Conservation (phyloP, 805 yeast genomes). For the Spathaspora hagerdaliae region DNA sequence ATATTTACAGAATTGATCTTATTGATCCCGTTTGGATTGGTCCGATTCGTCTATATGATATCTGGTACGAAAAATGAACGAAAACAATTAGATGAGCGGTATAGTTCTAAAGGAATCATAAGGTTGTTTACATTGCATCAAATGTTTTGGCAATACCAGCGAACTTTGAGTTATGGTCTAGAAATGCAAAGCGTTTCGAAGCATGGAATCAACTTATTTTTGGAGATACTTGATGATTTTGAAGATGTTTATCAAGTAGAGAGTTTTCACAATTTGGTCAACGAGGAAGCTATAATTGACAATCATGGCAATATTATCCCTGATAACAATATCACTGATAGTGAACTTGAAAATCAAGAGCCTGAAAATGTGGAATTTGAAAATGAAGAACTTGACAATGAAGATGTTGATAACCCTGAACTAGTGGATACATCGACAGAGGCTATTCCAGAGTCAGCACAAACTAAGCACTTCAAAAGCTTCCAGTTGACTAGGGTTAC, state of each 20-base stretch:
- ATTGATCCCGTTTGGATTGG: conserved; percentile 2
- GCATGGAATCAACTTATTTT: background rate
- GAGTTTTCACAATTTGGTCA: background rate
- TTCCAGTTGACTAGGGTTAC: background rate
- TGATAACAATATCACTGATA: too few relatives aligned
- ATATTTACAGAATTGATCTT: background rate
- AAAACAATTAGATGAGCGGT: conserved; percentile 3
- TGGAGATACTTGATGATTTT: background rate
- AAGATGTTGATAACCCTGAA: background rate
- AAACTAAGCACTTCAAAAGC: background rate
- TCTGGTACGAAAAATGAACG: conserved; percentile 1
- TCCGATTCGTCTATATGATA: conserved; percentile 3
- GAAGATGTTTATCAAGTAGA: background rate
- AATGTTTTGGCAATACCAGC: conserved; percentile 2
- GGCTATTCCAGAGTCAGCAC: background rate
- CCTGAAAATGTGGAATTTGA: too few relatives aligned
- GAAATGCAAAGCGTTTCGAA: background rate
- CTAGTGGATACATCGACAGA: background rate
- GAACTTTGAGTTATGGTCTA: background rate
- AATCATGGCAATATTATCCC: background rate
- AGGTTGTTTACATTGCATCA: conserved; percentile 3
- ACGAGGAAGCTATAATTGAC: background rate
- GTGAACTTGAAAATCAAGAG: too few relatives aligned
- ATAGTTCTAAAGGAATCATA: conserved; percentile 5
- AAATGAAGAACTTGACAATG: background rate